Evolutionary conservation across 164 flowering plant species (phyloP), one percentile per base, ranked within the genome.

Genomic region (Malania oleifera): DNA sequence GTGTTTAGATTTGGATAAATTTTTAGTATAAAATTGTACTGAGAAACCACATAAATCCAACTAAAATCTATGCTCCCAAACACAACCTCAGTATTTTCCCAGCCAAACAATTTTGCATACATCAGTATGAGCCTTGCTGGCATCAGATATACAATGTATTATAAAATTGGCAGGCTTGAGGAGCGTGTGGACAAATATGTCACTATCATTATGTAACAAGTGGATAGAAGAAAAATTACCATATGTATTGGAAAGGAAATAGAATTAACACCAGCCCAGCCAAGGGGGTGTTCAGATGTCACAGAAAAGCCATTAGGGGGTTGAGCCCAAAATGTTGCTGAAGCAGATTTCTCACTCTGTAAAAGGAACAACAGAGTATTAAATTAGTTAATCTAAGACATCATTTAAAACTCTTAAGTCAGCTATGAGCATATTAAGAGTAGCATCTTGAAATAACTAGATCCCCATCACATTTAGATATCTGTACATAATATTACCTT

Each of bases 171-270:
- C n/a, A n/a, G n/a, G n/a, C n/a, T n/a, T n/a, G n/a, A n/a, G n/a
- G n/a, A n/a, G 11, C 11, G 38, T 12, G 11, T 12, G 38, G 43
- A 39, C 15, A 4, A 4, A 17, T 39, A 39, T 4, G 17, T 9
- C 15, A 39, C 17, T 10, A 39, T 39, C 15, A 39, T 13, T 39
- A 39, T 10, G 14, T 14, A 34, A 1, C 47, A 63, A 53, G 15
- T 50, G 57, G 20, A 19, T 11, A 17, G 47, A n/a, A 38, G 17
- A 14, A 40, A n/a, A 46, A 60, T 58, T 70, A 82, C 86, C 85
- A 70, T 73, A 28, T 56, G 53, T 54, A 57, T 60, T 50, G 79
- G 78, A 61, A 76, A 61, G 75, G 70, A 68, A 68, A 57, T 57
- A 49, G 77, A 68, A 69, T 66, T 73, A 14, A 55, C 47, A 60